Percentiles rank a stretch among this genome's conserved stretches.
Evolutionary conservation across 306 rosid genomes (phyloP).

Genomic region (Lablab purpureus): DNA sequence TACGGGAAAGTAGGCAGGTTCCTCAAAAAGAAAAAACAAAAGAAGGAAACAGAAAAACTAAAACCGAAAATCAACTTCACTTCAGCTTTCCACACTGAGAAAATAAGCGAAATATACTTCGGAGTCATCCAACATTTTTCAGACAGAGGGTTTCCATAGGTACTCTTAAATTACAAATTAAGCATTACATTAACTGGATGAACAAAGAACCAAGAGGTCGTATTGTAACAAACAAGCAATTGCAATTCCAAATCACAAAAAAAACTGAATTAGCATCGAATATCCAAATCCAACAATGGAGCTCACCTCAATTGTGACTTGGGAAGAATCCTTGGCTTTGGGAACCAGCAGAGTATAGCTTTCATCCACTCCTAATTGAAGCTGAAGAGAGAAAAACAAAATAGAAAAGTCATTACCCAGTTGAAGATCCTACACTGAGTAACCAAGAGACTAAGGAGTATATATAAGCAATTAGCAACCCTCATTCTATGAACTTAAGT

Average conservation of each 20-base stretch:
- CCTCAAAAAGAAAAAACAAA: neutral
- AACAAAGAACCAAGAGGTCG: slow-evolving; percentile 1
- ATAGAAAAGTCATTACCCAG: neutral
- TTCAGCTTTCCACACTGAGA: slow-evolving; percentile 20
- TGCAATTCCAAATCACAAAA: neutral
- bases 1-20: slow-evolving; percentile 10
- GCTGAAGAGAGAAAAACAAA: slow-evolving; percentile 54
- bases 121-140: neutral
- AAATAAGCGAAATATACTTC: neutral
- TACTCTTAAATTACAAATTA: neutral
- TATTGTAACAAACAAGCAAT: neutral
- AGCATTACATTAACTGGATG: neutral
- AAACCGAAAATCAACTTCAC: neutral
- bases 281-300: slow-evolving; percentile 31
- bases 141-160: neutral
- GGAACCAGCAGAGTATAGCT: slow-evolving; percentile 75
- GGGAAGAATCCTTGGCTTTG: slow-evolving; percentile 59
- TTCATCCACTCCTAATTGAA: slow-evolving; percentile 94
- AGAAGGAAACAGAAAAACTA: neutral
- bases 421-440: neutral
- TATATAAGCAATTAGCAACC: too few relatives aligned
- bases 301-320: slow-evolving; percentile 88
- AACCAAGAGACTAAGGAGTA: neutral
- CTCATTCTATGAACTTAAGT: too few relatives aligned
- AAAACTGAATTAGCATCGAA: neutral